phyloP scores from a whole-genome alignment of 495 filamentous ascomycete species.

The Filosporella fistucella region DNA sequence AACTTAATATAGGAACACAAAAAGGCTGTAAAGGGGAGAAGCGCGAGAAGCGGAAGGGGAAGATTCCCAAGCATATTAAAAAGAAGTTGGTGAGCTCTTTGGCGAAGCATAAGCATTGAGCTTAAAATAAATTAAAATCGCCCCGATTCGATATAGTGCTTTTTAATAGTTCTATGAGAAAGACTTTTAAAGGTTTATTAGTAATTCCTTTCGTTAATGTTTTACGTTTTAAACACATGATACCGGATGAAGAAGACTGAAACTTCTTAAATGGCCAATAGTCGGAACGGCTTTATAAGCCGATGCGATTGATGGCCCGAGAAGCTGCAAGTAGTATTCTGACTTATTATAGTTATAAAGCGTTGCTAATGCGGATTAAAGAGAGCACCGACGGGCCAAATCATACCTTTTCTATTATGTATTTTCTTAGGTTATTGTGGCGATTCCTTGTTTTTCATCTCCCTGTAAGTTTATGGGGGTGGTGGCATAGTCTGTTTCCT shows the following conservation, averaged over 20 bases:
- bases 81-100: constrained; percentile 58
- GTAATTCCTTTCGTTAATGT: no score
- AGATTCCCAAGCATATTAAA: constrained; percentile 94
- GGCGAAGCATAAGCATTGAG: constrained; percentile 27
- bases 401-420: background rate
- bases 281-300: constrained; percentile 4
- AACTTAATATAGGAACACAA: constrained; percentile 61
- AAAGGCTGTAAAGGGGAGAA: constrained; percentile 86
- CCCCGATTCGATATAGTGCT: no score
- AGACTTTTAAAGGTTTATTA: no score
- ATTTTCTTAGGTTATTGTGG: background rate
- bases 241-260: constrained; percentile 13
- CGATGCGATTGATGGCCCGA: background rate
- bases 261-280: constrained; percentile 1
- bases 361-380: constrained; percentile 10
- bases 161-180: no score
- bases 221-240: no score
- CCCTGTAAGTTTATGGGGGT: no score
- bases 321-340: constrained; percentile 1
- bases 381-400: constrained; percentile 14
- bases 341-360: background rate
- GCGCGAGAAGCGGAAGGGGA: constrained; percentile 81
- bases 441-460: background rate
- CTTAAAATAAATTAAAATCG: background rate
- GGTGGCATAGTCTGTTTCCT: no score